Percentiles rank a stretch among this genome's conserved stretches.
Evolutionary conservation across 768 basidiomycete species (phyloP).

Genomic region (Naganishia kalamii): DNA sequence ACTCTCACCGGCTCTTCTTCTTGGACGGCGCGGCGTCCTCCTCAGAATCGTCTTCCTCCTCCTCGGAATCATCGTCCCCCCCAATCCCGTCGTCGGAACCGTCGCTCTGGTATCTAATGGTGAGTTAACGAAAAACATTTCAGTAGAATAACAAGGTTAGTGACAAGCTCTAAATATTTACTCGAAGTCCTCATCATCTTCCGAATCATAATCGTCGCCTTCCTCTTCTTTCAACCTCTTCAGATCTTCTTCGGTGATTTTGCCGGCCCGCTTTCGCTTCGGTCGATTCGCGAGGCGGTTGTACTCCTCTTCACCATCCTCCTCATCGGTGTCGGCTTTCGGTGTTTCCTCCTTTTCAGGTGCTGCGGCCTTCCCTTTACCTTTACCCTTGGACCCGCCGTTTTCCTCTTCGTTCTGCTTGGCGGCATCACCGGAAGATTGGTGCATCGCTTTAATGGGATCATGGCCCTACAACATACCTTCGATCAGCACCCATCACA

Average conservation of each 20-base stretch:
- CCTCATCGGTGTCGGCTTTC: slow-evolving; percentile 26
- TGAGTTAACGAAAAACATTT: too few species aligned
- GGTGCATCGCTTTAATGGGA: slow-evolving; percentile 34
- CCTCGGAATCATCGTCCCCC: neutral
- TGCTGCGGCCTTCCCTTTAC: slow-evolving; percentile 26
- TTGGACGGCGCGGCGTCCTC: slow-evolving; percentile 13
- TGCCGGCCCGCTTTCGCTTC: slow-evolving; percentile 18
- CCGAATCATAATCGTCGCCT: slow-evolving; percentile 10
- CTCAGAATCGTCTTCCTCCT: neutral
- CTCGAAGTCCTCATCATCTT: slow-evolving; percentile 15
- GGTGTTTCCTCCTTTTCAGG: slow-evolving; percentile 22
- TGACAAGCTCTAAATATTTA: too few species aligned
- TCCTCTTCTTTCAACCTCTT: slow-evolving; percentile 11
- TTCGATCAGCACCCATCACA: neutral
- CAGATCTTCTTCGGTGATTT: neutral
- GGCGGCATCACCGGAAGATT: neutral
- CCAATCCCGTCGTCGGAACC: neutral
- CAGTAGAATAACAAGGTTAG: too few species aligned
- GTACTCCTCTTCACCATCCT: slow-evolving; percentile 19
- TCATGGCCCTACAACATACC: slow-evolving; percentile 36
- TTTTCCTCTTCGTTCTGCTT: slow-evolving; percentile 22
- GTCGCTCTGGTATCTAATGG: too few species aligned
- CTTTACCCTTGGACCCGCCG: slow-evolving; percentile 17
- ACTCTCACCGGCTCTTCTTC: slow-evolving; percentile 15
- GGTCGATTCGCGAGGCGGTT: slow-evolving; percentile 7